phyloP scores from a whole-genome alignment of 2,329 filamentous ascomycete genomes.

The Blumeriella jaapii region DNA sequence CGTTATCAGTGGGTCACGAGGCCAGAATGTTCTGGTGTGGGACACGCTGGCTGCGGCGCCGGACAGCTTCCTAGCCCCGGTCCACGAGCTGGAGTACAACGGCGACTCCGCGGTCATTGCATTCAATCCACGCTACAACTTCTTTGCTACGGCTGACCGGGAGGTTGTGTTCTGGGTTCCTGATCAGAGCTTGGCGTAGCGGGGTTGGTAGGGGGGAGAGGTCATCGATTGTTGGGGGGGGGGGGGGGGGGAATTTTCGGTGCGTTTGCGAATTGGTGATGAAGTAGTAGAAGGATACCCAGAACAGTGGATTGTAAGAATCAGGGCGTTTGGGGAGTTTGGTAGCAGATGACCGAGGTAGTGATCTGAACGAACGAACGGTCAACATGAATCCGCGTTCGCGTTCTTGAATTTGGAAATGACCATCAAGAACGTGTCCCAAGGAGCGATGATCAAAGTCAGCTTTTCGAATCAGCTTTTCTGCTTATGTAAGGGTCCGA shows the following conservation, averaged over 20 bases:
- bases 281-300: constrained; percentile 1
- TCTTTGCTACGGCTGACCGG: constrained; percentile 81
- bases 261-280: not conserved
- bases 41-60: constrained; percentile 52
- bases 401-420: no score
- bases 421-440: no score
- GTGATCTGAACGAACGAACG: no score
- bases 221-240: no score
- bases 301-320: not conserved
- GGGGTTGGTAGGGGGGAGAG: no score
- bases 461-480: no score
- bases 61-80: constrained; percentile 51
- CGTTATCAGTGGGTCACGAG: constrained; percentile 66
- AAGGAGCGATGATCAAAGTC: no score
- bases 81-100: constrained; percentile 52
- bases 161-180: constrained; percentile 73
- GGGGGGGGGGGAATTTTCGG: not conserved
- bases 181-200: constrained; percentile 33
- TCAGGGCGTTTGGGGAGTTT: not conserved
- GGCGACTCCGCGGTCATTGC: constrained; percentile 64
- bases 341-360: no score
- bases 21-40: constrained; percentile 72
- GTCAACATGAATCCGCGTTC: not conserved
- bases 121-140: constrained; percentile 85
- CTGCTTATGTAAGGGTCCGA: no score